Evolutionary conservation across 352 stramenopile species (phyloP).

Genomic region (Pythium rhizo-oryzae): DNA sequence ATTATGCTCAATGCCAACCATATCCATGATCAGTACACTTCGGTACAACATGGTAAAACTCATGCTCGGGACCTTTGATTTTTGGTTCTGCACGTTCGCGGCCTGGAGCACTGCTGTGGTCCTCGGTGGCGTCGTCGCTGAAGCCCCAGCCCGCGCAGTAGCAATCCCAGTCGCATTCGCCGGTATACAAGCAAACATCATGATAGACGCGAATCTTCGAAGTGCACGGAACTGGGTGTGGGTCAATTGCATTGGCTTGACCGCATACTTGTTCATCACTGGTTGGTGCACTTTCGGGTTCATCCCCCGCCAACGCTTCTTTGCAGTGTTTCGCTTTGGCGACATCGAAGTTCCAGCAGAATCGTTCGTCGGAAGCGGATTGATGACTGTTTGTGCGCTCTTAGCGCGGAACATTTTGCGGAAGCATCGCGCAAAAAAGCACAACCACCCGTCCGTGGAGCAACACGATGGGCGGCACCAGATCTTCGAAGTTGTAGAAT

Average conservation of each 20-base stretch:
- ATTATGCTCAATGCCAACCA: background rate
- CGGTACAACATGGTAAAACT: slow-evolving; percentile 18
- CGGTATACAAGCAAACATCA: slow-evolving; percentile 15
- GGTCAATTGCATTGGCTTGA: slow-evolving; percentile 16
- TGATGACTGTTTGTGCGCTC: slow-evolving; percentile 19
- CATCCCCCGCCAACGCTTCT: background rate
- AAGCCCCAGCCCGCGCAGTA: background rate
- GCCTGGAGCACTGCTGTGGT: slow-evolving; percentile 9
- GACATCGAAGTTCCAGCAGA: slow-evolving; percentile 10
- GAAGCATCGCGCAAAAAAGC: slow-evolving; percentile 3
- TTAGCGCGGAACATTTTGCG: slow-evolving; percentile 25
- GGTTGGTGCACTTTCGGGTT: slow-evolving; percentile 1
- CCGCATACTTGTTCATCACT: slow-evolving; percentile 14
- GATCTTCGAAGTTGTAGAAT: background rate
- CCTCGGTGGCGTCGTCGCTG: slow-evolving; percentile 1
- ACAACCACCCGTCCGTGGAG: background rate
- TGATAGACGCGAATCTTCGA: slow-evolving; percentile 27
- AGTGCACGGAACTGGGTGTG: slow-evolving; percentile 8
- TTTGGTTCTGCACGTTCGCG: slow-evolving; percentile 21
- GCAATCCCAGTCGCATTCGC: slow-evolving; percentile 7
- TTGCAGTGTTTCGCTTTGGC: slow-evolving; percentile 21
- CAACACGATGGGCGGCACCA: background rate
- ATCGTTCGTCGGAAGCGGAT: slow-evolving; percentile 20
- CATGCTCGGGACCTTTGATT: slow-evolving; percentile 20
- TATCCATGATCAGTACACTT: slow-evolving; percentile 13